phyloP scores from a whole-genome alignment of 2,329 filamentous ascomycete genomes.

The Boeremia lycopersici region DNA sequence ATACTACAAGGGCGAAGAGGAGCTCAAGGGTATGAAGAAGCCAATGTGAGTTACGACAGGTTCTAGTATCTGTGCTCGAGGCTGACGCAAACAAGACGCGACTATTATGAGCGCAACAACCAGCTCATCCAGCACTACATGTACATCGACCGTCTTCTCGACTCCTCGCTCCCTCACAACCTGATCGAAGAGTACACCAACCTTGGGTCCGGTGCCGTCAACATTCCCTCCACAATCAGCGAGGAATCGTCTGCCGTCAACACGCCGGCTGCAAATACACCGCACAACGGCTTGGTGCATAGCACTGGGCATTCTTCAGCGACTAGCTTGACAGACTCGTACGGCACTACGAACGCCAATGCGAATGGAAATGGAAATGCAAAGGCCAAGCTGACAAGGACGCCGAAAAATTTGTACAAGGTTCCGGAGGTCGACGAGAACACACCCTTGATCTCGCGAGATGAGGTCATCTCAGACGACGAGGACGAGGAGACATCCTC shows the following conservation, averaged over 20 bases:
- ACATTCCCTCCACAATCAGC: slow-evolving; percentile 75
- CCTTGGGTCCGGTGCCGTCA: slow-evolving; percentile 61
- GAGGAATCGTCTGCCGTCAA: slow-evolving; percentile 62
- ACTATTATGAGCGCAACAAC: slow-evolving; percentile 91
- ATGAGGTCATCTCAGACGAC: slow-evolving; percentile 50
- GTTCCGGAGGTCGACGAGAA: slow-evolving; percentile 66
- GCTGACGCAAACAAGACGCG: slow-evolving; percentile 58
- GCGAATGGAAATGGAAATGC: slow-evolving; percentile 18
- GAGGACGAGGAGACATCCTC: slow-evolving; percentile 51
- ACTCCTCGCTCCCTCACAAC: slow-evolving; percentile 90
- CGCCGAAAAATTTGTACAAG: slow-evolving; percentile 85
- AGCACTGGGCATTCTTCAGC: slow-evolving; percentile 20
- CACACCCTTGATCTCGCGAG: slow-evolving; percentile 62
- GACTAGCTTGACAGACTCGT: slow-evolving; percentile 36
- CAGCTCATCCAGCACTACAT: slow-evolving; percentile 88
- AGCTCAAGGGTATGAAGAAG: slow-evolving; percentile 73
- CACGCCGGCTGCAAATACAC: slow-evolving; percentile 25
- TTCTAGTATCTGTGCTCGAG: background rate
- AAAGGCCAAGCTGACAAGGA: slow-evolving; percentile 53
- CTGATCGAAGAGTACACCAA: slow-evolving; percentile 88
- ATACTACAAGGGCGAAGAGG: slow-evolving; percentile 82
- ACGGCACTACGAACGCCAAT: slow-evolving; percentile 29
- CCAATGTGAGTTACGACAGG: slow-evolving; percentile 59
- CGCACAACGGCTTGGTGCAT: slow-evolving; percentile 22
- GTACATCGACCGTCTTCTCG: slow-evolving; percentile 88